phyloP scores from a whole-genome alignment of 2,329 filamentous ascomycete genomes.

The Trichoderma aggressivum region DNA sequence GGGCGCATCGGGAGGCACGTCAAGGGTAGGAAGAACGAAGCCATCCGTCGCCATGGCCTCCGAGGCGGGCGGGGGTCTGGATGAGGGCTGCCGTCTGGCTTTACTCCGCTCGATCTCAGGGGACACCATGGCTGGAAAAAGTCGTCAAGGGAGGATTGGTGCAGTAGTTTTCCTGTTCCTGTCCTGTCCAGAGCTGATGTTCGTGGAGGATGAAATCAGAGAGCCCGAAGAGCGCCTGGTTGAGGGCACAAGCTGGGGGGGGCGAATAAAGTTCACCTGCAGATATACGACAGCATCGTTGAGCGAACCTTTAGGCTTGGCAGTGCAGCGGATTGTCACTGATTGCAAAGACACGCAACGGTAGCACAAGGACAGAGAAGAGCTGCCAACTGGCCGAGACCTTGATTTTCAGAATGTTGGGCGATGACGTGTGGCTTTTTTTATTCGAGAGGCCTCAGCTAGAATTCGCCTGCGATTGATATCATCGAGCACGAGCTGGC shows the following conservation, averaged over 20 bases:
- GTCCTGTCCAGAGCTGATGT: not conserved
- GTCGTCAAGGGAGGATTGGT: not conserved
- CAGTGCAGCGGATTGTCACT: not conserved
- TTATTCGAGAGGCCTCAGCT: conserved; percentile 4
- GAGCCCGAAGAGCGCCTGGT: not conserved
- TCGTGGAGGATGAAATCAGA: not conserved
- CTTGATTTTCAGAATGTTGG: not conserved
- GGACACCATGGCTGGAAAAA: conserved; percentile 26
- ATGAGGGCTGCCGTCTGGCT: conserved; percentile 8
- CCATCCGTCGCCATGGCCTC: conserved; percentile 38
- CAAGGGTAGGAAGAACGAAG: conserved; percentile 42
- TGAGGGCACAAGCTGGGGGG: not conserved
- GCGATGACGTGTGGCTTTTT: conserved; percentile 12
- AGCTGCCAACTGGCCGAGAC: not conserved
- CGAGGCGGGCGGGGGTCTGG: not conserved
- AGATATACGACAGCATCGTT: not conserved
- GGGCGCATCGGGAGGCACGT: conserved; percentile 41
- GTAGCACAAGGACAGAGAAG: not conserved
- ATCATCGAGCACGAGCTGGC: not conserved
- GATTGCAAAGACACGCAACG: not conserved
- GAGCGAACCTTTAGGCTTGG: not conserved
- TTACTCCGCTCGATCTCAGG: conserved; percentile 29
- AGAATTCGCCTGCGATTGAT: not conserved
- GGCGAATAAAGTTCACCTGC: conserved; percentile 12
- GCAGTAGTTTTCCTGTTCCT: not conserved